Conservation (phyloP, 352 stramenopile genomes). For the Plasmopara viticola region DNA sequence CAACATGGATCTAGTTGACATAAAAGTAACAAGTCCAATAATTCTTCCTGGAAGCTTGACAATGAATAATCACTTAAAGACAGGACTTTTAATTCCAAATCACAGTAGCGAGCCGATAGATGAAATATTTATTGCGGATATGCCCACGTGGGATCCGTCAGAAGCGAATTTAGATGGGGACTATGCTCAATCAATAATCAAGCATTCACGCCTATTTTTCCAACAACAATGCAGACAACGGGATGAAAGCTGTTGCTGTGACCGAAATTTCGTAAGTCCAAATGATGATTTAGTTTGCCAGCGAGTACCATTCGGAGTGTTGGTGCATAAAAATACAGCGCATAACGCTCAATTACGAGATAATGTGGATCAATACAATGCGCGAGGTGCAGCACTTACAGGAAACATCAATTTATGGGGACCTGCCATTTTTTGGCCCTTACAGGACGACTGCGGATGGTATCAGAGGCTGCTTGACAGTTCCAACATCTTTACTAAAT, state of each 20-base stretch:
- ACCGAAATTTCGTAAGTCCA: neutral
- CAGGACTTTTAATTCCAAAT: constrained; percentile 28
- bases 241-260: constrained; percentile 1
- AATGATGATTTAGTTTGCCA: constrained; percentile 12
- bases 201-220: constrained; percentile 15
- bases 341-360: neutral
- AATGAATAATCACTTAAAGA: constrained; percentile 5
- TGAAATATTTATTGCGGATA: constrained; percentile 27
- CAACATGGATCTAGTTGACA: neutral
- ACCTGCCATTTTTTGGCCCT: constrained; percentile 20
- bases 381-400: constrained; percentile 12
- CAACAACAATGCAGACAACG: constrained; percentile 9
- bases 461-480: constrained; percentile 13
- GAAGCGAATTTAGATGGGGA: constrained; percentile 6
- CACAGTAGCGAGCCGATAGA: constrained; percentile 19
- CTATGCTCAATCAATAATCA: constrained; percentile 14
- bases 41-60: neutral
- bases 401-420: constrained; percentile 5
- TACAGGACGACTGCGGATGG: constrained; percentile 7
- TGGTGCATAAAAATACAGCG: constrained; percentile 11
- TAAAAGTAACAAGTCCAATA: neutral
- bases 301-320: constrained; percentile 15
- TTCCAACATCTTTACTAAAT: constrained; percentile 5
- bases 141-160: constrained; percentile 8
- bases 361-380: constrained; percentile 13